Evolutionary conservation across 768 basidiomycete genomes (phyloP).

Genomic region (Udeniomyces megalosporus): DNA sequence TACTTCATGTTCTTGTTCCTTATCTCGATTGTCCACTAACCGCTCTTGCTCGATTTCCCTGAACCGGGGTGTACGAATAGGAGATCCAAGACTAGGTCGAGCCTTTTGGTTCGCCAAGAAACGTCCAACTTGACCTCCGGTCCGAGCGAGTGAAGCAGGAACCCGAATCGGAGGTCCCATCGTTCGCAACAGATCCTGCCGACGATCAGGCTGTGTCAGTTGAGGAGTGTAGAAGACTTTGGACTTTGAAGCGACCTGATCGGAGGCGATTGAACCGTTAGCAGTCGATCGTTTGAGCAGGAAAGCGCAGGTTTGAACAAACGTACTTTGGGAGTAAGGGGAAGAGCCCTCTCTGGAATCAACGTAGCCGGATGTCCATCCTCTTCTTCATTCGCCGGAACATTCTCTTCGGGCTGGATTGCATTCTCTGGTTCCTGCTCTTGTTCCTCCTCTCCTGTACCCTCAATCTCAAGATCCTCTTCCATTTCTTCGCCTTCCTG

Average conservation of each 20-base stretch:
- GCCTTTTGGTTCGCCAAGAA: not conserved
- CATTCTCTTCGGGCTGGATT: not conserved
- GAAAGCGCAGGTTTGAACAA: not conserved
- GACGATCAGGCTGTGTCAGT: not conserved
- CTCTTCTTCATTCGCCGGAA: no score
- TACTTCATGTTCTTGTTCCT: no score
- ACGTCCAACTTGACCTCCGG: constrained; percentile 1
- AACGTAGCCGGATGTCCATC: no score
- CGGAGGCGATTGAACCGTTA: not conserved
- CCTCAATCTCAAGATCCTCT: not conserved
- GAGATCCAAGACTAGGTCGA: constrained; percentile 8
- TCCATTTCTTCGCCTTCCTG: no score
- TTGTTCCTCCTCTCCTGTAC: not conserved
- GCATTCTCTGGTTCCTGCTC: not conserved
- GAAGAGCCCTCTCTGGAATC: not conserved
- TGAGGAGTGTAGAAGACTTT: constrained; percentile 1
- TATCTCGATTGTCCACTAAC: no score
- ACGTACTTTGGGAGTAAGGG: not conserved
- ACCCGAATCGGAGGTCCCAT: constrained; percentile 9
- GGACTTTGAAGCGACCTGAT: not conserved
- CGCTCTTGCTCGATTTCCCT: not conserved
- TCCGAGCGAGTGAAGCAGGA: not conserved
- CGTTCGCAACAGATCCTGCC: not conserved
- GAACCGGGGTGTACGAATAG: not conserved
- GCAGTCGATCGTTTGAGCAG: not conserved